Evolutionary conservation across 2,329 filamentous ascomycete genomes (phyloP).

Genomic region (Geosmithia putterillii): DNA sequence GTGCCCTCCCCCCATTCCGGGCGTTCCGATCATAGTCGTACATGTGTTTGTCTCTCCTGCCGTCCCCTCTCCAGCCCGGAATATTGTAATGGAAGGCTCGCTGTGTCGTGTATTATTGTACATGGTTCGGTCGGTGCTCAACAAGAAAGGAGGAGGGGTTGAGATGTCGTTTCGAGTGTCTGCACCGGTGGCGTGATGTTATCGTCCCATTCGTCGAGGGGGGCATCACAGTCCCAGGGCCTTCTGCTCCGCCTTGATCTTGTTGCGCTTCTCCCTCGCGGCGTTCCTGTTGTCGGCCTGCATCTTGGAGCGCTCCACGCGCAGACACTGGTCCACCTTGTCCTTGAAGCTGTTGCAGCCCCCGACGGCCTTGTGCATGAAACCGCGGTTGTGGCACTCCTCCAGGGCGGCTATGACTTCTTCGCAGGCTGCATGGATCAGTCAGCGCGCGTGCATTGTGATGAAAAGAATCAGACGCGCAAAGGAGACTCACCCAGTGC

Average conservation of each 20-base stretch:
- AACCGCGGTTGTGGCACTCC: conserved; percentile 86
- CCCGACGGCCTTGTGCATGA: conserved; percentile 81
- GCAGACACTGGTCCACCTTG: conserved; percentile 74
- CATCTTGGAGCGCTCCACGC: conserved; percentile 65
- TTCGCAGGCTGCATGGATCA: conserved; percentile 63
- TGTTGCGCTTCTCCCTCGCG: conserved; percentile 56
- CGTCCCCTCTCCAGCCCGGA: too few relatives aligned
- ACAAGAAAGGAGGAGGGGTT: too few relatives aligned
- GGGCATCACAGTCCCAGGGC: conserved; percentile 22
- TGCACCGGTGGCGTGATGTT: neutral
- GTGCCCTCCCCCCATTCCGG: neutral
- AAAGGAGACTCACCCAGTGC: conserved; percentile 54
- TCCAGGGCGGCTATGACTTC: conserved; percentile 90
- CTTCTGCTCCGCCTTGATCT: conserved; percentile 63
- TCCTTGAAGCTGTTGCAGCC: conserved; percentile 83
- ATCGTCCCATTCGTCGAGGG: neutral
- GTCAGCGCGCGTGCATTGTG: conserved; percentile 8
- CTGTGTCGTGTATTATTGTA: too few relatives aligned
- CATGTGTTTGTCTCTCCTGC: neutral
- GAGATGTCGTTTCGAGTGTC: neutral
- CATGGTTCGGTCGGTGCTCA: too few relatives aligned
- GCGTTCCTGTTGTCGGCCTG: conserved; percentile 61
- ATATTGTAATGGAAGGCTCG: too few relatives aligned
- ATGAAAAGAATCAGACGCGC: neutral
- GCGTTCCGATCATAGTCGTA: neutral